These are phyloP conservation scores for Globisporangium echinulatum DNA, from an alignment of 352 stramenopile genomes.

Conservation along the genomic window DNA sequence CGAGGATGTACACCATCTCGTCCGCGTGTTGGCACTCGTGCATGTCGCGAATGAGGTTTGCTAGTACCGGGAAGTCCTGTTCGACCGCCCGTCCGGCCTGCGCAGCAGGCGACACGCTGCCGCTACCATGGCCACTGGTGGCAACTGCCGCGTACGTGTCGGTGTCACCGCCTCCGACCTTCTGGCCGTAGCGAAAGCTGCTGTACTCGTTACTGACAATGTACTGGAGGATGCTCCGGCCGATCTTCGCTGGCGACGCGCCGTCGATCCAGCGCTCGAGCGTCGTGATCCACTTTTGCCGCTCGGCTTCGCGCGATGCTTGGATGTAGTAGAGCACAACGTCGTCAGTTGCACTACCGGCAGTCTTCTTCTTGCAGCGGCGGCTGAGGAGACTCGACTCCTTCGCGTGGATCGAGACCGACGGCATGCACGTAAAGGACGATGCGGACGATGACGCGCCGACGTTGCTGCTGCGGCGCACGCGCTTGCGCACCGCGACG, in stretches of 20 bases:
- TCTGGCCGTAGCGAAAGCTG: slow-evolving; percentile 55
- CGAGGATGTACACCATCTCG: slow-evolving; percentile 82
- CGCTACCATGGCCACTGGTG: slow-evolving; percentile 4
- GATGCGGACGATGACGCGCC: too few species aligned
- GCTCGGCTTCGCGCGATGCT: slow-evolving; percentile 48
- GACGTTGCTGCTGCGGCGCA: slow-evolving; percentile 23
- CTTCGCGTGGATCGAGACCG: slow-evolving; percentile 28
- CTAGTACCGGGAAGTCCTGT: slow-evolving; percentile 65
- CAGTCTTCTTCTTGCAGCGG: too few species aligned
- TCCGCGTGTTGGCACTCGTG: slow-evolving; percentile 64
- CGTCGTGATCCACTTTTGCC: slow-evolving; percentile 63
- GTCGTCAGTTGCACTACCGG: slow-evolving; percentile 16
- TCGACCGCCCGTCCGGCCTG: slow-evolving; percentile 52
- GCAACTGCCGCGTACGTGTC: slow-evolving; percentile 7
- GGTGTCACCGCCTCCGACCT: slow-evolving; percentile 20
- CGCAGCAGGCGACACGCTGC: slow-evolving; percentile 33
- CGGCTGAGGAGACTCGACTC: slow-evolving; percentile 31
- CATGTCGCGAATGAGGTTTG: slow-evolving; percentile 71
- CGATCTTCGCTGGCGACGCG: slow-evolving; percentile 42
- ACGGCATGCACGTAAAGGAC: slow-evolving; percentile 32
- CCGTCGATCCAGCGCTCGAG: slow-evolving; percentile 71
- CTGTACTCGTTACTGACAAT: slow-evolving; percentile 75
- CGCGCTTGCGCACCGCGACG: slow-evolving; percentile 48
- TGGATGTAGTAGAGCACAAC: slow-evolving; percentile 72
- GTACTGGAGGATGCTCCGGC: slow-evolving; percentile 58